Evolutionary conservation across 306 rosid genomes (phyloP), one percentile per base, ranked within the genome.

Genomic region (Senna tora): DNA sequence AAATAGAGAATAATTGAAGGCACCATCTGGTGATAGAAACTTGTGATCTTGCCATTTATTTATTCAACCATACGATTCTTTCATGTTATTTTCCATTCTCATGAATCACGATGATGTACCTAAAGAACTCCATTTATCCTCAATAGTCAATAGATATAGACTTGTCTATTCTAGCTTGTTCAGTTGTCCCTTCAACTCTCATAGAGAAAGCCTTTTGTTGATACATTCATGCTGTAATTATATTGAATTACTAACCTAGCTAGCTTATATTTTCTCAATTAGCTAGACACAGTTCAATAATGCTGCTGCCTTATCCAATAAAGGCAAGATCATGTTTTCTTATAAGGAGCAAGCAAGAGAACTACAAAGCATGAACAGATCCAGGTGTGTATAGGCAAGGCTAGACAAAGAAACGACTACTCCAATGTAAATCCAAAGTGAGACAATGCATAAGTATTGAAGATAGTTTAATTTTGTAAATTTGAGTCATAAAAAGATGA

Each of bases 1-100:
- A 15, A 58, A 32, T 33, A 65, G 7, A 25, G 2, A 43, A 65
- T 22, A 6, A 22, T 22, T 13, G 30, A 14, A 50, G 71, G 6
- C 0, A 28, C 6, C n/a, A 13, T 61, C 28, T 19, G 30, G 20
- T 39, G 17, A 62, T 39, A 9, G 5, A 5, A 39, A 39, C 10
- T 8, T 5, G 19, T 20, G 54, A 64, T 64, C 54, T 43, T 47
- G n/a, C 9, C 17, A 66, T 28, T 66, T 66, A 9, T 66, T 47
- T 28, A 57, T 28, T 28, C 12, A 39, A 7, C 11, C 42, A 57
- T 14, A 14, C 0, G 14, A 13, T 2, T 57, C 10, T 5, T 17
- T 25, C 30, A 25, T 0, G 39, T 17, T 0, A 9, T 17, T n/a
- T n/a, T 25, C 30, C 30, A 1, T 25, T 3, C 30, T 25, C 25